Evolutionary conservation across 2,329 filamentous ascomycete species (phyloP).

Genomic region (Nigrospora oryzae): DNA sequence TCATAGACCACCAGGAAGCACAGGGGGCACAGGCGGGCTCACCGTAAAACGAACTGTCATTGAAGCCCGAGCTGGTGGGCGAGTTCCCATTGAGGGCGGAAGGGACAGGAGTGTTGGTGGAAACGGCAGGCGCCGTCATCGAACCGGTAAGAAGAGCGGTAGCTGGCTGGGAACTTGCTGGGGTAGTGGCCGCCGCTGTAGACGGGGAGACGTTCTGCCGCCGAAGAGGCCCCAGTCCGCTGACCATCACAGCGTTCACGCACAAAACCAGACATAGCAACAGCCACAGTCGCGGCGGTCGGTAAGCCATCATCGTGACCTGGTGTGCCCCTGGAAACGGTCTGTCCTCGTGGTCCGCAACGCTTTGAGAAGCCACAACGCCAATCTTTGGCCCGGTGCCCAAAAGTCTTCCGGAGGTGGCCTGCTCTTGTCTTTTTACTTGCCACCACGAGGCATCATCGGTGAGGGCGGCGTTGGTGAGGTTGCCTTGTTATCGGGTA

Average conservation of each 20-base stretch:
- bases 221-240: slow-evolving; percentile 19
- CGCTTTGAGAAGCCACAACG: too few species aligned
- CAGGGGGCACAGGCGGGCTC: too few species aligned
- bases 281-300: slow-evolving; percentile 23
- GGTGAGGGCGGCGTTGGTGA: too few species aligned
- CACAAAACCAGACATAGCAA: slow-evolving; percentile 29
- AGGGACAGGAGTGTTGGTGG: slow-evolving; percentile 12
- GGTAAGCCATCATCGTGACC: slow-evolving; percentile 28
- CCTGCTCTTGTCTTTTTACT: too few species aligned
- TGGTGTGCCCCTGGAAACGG: neutral
- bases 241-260: slow-evolving; percentile 26
- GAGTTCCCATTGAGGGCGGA: slow-evolving; percentile 21
- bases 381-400: too few species aligned
- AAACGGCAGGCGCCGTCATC: slow-evolving; percentile 1
- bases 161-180: slow-evolving; percentile 1
- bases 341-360: too few species aligned
- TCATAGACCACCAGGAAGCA: too few species aligned
- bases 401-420: too few species aligned
- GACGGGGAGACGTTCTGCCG: slow-evolving; percentile 25
- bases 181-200: slow-evolving; percentile 10
- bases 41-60: too few species aligned
- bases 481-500: too few species aligned
- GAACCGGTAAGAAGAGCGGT: slow-evolving; percentile 6
- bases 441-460: too few species aligned
- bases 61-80: slow-evolving; percentile 9